phyloP scores from a whole-genome alignment of 371 early-diverging fungal species.

The Actinomortierella ambigua region DNA sequence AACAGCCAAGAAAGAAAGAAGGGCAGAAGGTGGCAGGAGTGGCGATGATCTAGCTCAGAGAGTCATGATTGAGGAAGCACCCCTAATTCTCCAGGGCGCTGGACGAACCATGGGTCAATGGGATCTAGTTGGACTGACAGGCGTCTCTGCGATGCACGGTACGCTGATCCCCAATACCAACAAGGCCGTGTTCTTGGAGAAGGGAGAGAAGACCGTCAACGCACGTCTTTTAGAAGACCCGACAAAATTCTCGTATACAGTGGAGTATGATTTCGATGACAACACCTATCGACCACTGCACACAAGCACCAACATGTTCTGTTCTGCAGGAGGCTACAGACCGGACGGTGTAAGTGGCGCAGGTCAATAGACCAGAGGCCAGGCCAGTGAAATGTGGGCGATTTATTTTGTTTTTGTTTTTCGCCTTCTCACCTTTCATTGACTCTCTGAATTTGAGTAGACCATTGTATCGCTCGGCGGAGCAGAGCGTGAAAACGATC shows the following conservation, averaged over 20 bases:
- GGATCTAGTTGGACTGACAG: slow-evolving; percentile 43
- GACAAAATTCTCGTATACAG: slow-evolving; percentile 52
- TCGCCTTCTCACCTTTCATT: not conserved
- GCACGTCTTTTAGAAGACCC: slow-evolving; percentile 19
- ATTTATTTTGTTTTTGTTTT: not conserved
- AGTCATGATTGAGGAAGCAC: too few relatives aligned
- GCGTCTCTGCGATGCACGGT: slow-evolving; percentile 47
- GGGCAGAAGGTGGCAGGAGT: too few relatives aligned
- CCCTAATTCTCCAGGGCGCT: too few relatives aligned
- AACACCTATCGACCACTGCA: slow-evolving; percentile 51
- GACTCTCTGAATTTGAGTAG: slow-evolving; percentile 8
- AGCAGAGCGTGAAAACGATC: slow-evolving; percentile 41
- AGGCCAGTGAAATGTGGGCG: not conserved
- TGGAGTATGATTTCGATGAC: slow-evolving; percentile 57
- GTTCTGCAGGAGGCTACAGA: slow-evolving; percentile 64
- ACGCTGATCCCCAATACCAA: slow-evolving; percentile 44
- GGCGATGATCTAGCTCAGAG: too few relatives aligned
- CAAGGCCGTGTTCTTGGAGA: slow-evolving; percentile 44
- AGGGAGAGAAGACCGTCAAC: slow-evolving; percentile 27
- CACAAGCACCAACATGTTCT: slow-evolving; percentile 62
- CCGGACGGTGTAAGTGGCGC: slow-evolving; percentile 49
- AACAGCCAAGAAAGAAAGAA: too few relatives aligned
- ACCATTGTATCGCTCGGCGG: slow-evolving; percentile 43
- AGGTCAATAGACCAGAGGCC: not conserved
- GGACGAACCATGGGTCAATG: slow-evolving; percentile 36